Evolutionary conservation across 2,329 filamentous ascomycete genomes (phyloP), one percentile per base, ranked within the genome.

Genomic region (Diaporthe sp.): DNA sequence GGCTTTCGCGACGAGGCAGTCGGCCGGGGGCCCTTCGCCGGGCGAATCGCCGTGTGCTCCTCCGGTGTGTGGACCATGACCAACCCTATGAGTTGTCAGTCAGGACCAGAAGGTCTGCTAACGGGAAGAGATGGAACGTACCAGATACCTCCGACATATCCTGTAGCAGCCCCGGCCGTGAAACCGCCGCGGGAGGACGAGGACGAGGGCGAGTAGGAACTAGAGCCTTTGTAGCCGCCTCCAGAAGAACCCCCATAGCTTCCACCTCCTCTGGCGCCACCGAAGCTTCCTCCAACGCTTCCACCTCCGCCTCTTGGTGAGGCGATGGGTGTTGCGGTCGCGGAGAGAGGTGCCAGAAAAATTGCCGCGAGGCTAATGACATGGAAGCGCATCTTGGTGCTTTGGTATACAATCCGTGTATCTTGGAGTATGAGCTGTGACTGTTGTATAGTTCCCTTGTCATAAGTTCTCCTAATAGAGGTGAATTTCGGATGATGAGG

Each of bases 1-100:
- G 15, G 55, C 42, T 42, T 50, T 72, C 7, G 42, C 69, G 42
- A 61, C 69, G 42, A 64, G 4, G 30, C 69, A 72, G 42, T 72
- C 71, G 38, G 28, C 40, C 19, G 64, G 72, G 19, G 60, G 50
- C 42, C 3, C 25, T 40, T 58, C 22, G 12, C 6, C 2, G 61
- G 19, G 6, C 8, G 67, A 17, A 10, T 30, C 19, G 22, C 52
- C 54, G 25, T n/a, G 2, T 5, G 19, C 68, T 33, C 68, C 40
- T 2, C 68, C 52, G 10, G 57, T 7, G 54, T n/a, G 33, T 9
- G 68, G 40, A 17, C 54, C 68, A 19, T 71, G 54, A 30, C 54
- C 68, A 25, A 71, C 54, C 61, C 61, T 67, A 3, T 8, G 19
- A 52, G 12, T 28, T 19, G 6, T 67, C 19, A 67, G 19, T 25